Evolutionary conservation across 2,329 filamentous ascomycete species (phyloP), one percentile per base, ranked within the genome.

Genomic region (Paracoccidioides brasiliensis): DNA sequence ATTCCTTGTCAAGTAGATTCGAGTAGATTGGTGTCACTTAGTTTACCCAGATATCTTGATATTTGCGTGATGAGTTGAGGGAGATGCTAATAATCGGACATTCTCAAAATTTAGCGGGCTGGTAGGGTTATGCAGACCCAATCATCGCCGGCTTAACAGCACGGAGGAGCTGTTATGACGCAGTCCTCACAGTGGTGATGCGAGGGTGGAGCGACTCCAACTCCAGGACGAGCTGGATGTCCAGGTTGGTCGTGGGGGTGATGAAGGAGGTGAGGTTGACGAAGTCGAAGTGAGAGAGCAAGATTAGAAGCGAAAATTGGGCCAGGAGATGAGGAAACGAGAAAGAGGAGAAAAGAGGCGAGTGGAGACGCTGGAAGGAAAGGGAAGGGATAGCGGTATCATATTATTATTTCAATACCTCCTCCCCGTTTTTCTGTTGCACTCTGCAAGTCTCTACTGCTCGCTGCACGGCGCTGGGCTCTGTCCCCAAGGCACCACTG

Each of bases 311-410:
- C 43, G 7, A 50, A 46, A 49, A 22, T 12, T 5, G 10, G 12
- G 43, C 7, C 22, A 44, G 44, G 33, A 32, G 44, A 46, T 32
- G 44, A 46, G 28, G 28, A 41, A 45, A 37, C 14, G 22, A 41
- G 48, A 41, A 40, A 52, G 56, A 57, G 54, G 51, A 46, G 42
- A 40, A 15, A 52, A 35, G 54, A 51, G 54, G 45, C 51, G 30
- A 51, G 33, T 10, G 37, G 33, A 49, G 14, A 54, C 28, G 38
- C 14, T 44, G 42, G 33, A 38, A 45, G 42, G 49, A 46, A 44
- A 57, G 52, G 22, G 22, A 22, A 32, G 46, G 8, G 45, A 33
- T 51, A 55, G 55, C 49, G 55, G 52, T 53, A 53, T 53, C n/a
- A 9, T 32, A 10, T 12, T n/a, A n/a, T 12, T 41, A 41, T 37